A percentile compares a stretch with the other conserved stretches of the same genome.
These are phyloP conservation scores for Tylopilus sp. DNA, from an alignment of 1,284 basidiomycete species.

Conservation along the genomic window DNA sequence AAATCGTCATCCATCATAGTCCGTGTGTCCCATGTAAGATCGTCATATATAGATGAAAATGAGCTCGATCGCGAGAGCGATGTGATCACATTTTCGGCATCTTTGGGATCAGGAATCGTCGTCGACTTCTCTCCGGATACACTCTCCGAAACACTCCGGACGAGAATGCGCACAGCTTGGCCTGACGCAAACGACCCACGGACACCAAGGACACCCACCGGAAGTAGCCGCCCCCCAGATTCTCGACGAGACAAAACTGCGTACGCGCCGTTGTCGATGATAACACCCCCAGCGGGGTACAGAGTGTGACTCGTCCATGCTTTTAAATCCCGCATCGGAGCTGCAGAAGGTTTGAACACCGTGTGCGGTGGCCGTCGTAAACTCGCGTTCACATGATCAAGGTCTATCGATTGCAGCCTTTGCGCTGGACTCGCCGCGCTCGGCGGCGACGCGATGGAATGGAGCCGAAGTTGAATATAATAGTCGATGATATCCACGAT, in stretches of 20 bases:
- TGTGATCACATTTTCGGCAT: constrained; percentile 37
- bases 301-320: constrained; percentile 95
- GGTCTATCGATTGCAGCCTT: constrained; percentile 25
- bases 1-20: constrained; percentile 31
- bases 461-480: constrained; percentile 45
- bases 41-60: constrained; percentile 35
- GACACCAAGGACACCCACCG: constrained; percentile 86
- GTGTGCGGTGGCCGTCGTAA: constrained; percentile 74
- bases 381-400: constrained; percentile 24
- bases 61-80: constrained; percentile 38
- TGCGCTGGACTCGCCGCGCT: constrained; percentile 39
- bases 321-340: constrained; percentile 86
- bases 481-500: constrained; percentile 84
- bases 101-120: constrained; percentile 7
- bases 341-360: constrained; percentile 73
- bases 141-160: constrained; percentile 42
- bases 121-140: constrained; percentile 23
- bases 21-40: constrained; percentile 25
- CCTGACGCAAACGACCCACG: constrained; percentile 90
- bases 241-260: constrained; percentile 79
- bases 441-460: constrained; percentile 38
- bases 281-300: constrained; percentile 80
- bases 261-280: constrained; percentile 89
- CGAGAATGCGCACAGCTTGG: constrained; percentile 86
- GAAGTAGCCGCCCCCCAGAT: constrained; percentile 85